These are phyloP conservation scores for Ceratocystis papillata DNA, from an alignment of 2,329 filamentous ascomycete species.

Conservation along the genomic window DNA sequence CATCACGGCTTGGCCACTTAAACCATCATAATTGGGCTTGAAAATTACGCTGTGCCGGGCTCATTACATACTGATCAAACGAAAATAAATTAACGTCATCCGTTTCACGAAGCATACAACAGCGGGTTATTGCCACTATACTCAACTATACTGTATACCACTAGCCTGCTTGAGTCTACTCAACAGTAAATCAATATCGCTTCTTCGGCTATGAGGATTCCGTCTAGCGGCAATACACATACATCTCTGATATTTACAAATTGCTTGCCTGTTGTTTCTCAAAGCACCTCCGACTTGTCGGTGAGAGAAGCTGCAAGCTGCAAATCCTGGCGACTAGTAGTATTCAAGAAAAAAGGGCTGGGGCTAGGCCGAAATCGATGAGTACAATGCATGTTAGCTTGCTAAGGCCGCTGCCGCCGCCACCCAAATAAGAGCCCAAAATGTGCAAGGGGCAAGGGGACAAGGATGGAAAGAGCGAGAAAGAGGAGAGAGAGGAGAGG, in stretches of 20 bases:
- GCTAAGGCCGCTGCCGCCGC: slow-evolving; percentile 11
- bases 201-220: neutral
- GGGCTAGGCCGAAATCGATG: slow-evolving; percentile 14
- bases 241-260: neutral
- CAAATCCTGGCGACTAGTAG: no score
- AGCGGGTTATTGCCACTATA: neutral
- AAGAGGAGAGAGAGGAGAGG: neutral
- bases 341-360: slow-evolving; percentile 3
- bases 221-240: no score
- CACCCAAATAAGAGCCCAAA: slow-evolving; percentile 8
- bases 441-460: slow-evolving; percentile 7
- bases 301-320: neutral
- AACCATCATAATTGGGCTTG: neutral
- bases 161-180: neutral
- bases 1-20: neutral
- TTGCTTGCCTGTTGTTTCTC: neutral
- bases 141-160: neutral
- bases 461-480: neutral
- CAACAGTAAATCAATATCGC: no score
- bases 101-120: neutral
- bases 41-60: neutral
- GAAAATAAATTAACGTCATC: neutral
- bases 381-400: slow-evolving; percentile 1
- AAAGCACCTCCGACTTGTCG: neutral
- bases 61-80: neutral